Evolutionary conservation across 225 moss, liverwort and hornwort species (phyloP).

Genomic region (Anthoceros angustus): DNA sequence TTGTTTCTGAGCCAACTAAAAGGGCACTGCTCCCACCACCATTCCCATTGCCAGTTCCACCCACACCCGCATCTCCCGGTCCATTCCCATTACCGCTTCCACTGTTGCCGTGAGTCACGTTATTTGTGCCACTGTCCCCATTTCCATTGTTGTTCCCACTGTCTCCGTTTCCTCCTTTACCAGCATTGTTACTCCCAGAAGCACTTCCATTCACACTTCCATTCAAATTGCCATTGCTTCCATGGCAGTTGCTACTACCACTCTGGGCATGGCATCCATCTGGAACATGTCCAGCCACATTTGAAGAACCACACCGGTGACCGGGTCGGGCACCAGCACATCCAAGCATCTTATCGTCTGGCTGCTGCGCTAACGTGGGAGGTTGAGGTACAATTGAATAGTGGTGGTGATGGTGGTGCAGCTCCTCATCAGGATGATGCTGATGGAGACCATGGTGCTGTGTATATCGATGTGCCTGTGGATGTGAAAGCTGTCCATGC

Average conservation of each 20-base stretch:
- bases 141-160: conserved; percentile 21
- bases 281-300: conserved; percentile 16
- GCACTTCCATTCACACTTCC: conserved; percentile 59
- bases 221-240: conserved; percentile 50
- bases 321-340: conserved; percentile 37
- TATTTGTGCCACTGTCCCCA: conserved; percentile 7
- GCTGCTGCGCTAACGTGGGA: conserved; percentile 20
- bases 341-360: conserved; percentile 58
- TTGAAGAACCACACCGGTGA: conserved; percentile 46
- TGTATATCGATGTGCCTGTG: conserved; percentile 31
- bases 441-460: conserved; percentile 29
- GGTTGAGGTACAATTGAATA: conserved; percentile 25
- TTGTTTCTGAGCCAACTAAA: conserved; percentile 14
- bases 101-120: neutral
- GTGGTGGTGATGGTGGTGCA: conserved; percentile 37
- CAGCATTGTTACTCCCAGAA: neutral
- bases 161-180: conserved; percentile 23
- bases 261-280: conserved; percentile 46
- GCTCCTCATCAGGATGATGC: conserved; percentile 20
- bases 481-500: conserved; percentile 28
- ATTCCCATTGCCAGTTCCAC: conserved; percentile 5
- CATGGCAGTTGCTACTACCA: conserved; percentile 74
- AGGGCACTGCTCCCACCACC: neutral
- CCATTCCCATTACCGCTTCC: neutral
- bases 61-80: conserved; percentile 6